These are phyloP conservation scores for Bonia amplexicaulis DNA, from an alignment of 176 grass and related monocot genomes.

Conservation along the genomic window DNA sequence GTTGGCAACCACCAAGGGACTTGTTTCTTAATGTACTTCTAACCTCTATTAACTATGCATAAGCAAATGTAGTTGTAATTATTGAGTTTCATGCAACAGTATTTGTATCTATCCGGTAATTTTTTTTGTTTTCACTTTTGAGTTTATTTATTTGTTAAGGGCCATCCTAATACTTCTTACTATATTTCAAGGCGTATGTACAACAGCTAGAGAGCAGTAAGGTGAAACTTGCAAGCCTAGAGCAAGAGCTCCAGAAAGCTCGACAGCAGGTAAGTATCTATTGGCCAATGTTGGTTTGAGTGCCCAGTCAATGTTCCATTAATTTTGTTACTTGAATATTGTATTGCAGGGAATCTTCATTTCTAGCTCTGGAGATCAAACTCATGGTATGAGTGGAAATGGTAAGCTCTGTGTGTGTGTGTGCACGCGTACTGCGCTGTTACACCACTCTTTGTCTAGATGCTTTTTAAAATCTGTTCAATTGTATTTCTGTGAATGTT, in stretches of 20 bases:
- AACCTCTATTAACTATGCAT: conserved; percentile 13
- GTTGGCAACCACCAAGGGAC: not conserved
- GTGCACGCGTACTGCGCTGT: not conserved
- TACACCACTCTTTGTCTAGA: conserved; percentile 7
- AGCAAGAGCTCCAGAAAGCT: conserved; percentile 91
- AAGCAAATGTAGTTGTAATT: not conserved
- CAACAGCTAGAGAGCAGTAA: conserved; percentile 95
- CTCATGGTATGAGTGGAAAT: conserved; percentile 73
- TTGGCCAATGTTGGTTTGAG: not conserved
- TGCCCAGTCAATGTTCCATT: not conserved
- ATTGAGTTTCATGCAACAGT: too few relatives aligned
- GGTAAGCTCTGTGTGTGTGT: conserved; percentile 28
- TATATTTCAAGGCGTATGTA: conserved; percentile 83
- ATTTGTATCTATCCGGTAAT: conserved; percentile 8
- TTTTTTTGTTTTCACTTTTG: conserved; percentile 13
- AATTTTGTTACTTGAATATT: conserved; percentile 27
- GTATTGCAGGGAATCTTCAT: conserved; percentile 83
- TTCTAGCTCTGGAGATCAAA: conserved; percentile 87
- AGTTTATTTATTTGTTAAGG: conserved; percentile 14
- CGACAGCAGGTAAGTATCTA: conserved; percentile 65
- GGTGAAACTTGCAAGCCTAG: conserved; percentile 80
- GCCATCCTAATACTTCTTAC: conserved; percentile 14
- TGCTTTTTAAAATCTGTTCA: not conserved
- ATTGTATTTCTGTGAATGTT: not conserved
- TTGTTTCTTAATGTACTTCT: conserved; percentile 7